Evolutionary conservation across 2,329 filamentous ascomycete genomes (phyloP).

Genomic region (Penicillium fuscoglaucum): DNA sequence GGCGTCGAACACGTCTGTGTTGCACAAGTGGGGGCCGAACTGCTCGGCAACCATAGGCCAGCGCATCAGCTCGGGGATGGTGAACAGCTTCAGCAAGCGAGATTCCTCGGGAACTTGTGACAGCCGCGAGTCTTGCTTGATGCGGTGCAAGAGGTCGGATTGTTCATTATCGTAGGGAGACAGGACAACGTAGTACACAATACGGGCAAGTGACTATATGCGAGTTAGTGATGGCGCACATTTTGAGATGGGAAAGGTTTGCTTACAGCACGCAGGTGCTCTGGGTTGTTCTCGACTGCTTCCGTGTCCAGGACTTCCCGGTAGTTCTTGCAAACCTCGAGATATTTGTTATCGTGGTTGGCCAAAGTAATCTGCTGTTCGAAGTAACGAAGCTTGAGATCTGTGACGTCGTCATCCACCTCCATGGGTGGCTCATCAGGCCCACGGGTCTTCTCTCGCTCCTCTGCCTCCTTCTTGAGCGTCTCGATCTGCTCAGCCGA

Average conservation of each 20-base stretch:
- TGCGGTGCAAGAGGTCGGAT: slow-evolving; percentile 91
- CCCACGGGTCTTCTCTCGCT: slow-evolving; percentile 72
- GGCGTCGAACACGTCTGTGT: slow-evolving; percentile 84
- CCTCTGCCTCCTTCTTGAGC: slow-evolving; percentile 78
- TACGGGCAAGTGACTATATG: slow-evolving; percentile 77
- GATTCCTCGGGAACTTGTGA: slow-evolving; percentile 75
- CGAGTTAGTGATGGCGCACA: slow-evolving; percentile 4
- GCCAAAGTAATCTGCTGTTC: slow-evolving; percentile 95
- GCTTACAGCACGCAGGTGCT: slow-evolving; percentile 80
- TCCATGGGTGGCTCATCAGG: slow-evolving; percentile 75
- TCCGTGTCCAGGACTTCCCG: slow-evolving; percentile 95
- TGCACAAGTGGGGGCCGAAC: slow-evolving; percentile 83
- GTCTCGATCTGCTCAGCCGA: slow-evolving; percentile 85
- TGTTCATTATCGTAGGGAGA: slow-evolving; percentile 98
- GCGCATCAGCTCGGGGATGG: slow-evolving; percentile 93
- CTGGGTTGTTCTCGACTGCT: slow-evolving; percentile 84
- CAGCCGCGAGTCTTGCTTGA: slow-evolving; percentile 82
- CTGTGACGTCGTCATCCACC: slow-evolving; percentile 85
- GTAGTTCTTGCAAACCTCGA: slow-evolving; percentile 98
- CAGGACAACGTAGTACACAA: slow-evolving; percentile 97
- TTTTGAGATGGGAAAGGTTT: background rate
- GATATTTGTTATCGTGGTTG: slow-evolving; percentile 96
- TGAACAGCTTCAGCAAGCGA: slow-evolving; percentile 89
- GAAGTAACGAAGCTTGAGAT: slow-evolving; percentile 93
- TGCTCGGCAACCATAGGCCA: slow-evolving; percentile 91